A percentile compares a stretch with the other conserved stretches of the same genome.
phyloP scores from a whole-genome alignment of 352 stramenopile genomes.

The Thraustochytrium sp. region DNA sequence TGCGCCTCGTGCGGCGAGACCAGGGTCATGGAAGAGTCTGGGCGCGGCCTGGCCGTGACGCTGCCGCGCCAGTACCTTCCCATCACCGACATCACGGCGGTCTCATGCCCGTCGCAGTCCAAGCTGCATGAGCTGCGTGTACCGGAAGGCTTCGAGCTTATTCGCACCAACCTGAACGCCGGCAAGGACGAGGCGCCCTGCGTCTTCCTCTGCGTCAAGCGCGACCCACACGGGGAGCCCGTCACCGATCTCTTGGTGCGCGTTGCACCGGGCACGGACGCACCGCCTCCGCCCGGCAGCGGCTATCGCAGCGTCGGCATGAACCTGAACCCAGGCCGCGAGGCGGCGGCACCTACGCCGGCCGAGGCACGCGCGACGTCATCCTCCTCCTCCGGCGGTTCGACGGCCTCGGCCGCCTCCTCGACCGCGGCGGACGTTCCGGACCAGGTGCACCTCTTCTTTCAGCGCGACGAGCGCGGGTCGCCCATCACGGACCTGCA shows the following conservation, averaged over 20 bases:
- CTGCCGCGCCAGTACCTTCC: constrained; percentile 34
- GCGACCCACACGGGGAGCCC: not conserved
- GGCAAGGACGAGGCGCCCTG: constrained; percentile 4
- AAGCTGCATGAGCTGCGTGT: not conserved
- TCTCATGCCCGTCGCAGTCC: not conserved
- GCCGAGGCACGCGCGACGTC: not conserved
- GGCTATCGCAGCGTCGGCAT: constrained; percentile 1
- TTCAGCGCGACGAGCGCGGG: not conserved
- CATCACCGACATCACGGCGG: constrained; percentile 36
- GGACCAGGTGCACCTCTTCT: constrained; percentile 36
- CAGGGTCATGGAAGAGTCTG: not conserved
- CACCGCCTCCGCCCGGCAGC: not conserved
- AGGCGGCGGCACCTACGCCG: not conserved
- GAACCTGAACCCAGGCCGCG: constrained; percentile 23
- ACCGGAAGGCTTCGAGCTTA: constrained; percentile 27
- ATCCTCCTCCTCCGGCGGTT: not conserved
- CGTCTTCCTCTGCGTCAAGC: constrained; percentile 31
- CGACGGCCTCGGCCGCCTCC: not conserved
- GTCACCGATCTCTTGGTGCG: constrained; percentile 20
- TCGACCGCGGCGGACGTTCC: not conserved
- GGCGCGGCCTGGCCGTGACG: not conserved
- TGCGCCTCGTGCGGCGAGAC: not conserved
- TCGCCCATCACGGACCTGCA: constrained; percentile 34
- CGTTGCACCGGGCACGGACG: not conserved
- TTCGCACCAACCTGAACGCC: constrained; percentile 14